Evolutionary conservation across 2,329 filamentous ascomycete species (phyloP), one percentile per base, ranked within the genome.

Genomic region (Clonostachys byssicola): DNA sequence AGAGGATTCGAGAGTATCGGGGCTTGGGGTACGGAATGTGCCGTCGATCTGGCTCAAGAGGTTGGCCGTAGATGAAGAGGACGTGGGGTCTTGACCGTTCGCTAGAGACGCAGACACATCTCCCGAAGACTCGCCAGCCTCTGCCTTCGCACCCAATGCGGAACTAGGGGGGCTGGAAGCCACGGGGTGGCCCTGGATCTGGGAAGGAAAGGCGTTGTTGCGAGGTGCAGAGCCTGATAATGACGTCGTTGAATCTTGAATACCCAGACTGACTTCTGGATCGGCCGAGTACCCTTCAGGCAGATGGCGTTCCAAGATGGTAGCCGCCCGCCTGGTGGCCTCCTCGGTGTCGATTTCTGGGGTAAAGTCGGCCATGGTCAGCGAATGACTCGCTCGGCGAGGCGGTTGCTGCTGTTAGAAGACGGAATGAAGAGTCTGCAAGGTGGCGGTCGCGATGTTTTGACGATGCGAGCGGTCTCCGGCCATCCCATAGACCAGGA

Each of bases 1-100:
- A 0, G 88, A 91, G 2, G 86, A 89, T 47, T 69, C 64, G 34
- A 66, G 51, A n/a, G 53, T 50, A 50, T 85, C 80, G 41, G 46
- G n/a, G 36, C 13, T n/a, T 18, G 8, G 14, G 12, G 36, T 4
- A 10, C 23, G 23, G 5, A 10, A 30, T 30, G 23, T 30, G 23
- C 23, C 23, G 23, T 30, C 23, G 23, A 30, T 30, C 23, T 30
- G 23, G 23, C 23, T 30, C 23, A 30, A 30, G 23, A 10, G 23
- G 23, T 30, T 30, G 2, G 8, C 23, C 8, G 9, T 9, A 30
- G 23, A 30, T 30, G 23, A 30, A 10, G 23, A 30, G 36, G 36
- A 39, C 12, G 36, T 8, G 17, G 36, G 14, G 12, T 39, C 36
- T 5, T 4, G 36, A n/a, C 36, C 36, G 23, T 30, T 30, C 23